These are phyloP conservation scores for Phallus indusiatus DNA, from an alignment of 768 basidiomycete genomes.

Conservation along the genomic window DNA sequence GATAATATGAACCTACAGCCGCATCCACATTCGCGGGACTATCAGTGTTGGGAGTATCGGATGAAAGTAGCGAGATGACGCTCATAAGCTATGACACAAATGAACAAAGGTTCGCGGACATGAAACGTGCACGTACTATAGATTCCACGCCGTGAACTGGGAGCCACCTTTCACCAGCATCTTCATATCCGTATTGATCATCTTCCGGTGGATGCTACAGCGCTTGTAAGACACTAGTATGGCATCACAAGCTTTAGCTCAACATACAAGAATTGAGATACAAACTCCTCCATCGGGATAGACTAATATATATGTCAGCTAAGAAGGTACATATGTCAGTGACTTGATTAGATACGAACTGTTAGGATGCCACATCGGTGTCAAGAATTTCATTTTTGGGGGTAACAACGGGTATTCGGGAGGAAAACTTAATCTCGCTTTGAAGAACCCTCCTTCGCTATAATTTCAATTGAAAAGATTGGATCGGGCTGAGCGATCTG, in stretches of 20 bases:
- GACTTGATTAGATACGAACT: constrained; percentile 41
- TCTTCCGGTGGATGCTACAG: constrained; percentile 89
- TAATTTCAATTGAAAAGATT: constrained; percentile 13
- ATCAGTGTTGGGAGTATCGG: constrained; percentile 83
- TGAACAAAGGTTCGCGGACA: not conserved
- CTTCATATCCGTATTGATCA: constrained; percentile 95
- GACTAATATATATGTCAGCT: constrained; percentile 39
- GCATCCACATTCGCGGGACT: constrained; percentile 97
- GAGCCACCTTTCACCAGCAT: constrained; percentile 94
- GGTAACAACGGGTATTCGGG: constrained; percentile 83
- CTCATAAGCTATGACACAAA: constrained; percentile 63
- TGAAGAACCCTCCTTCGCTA: constrained; percentile 95
- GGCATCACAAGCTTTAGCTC: not conserved
- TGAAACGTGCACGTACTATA: constrained; percentile 48
- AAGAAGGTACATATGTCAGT: constrained; percentile 8
- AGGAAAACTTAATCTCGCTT: constrained; percentile 84
- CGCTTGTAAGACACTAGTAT: not conserved
- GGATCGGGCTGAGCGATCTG: not conserved
- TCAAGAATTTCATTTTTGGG: constrained; percentile 93
- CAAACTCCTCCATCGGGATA: constrained; percentile 91
- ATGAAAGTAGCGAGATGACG: constrained; percentile 91
- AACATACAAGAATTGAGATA: constrained; percentile 78
- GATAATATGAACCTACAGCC: constrained; percentile 32
- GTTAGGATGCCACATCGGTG: constrained; percentile 97
- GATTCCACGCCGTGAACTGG: constrained; percentile 97